These are phyloP conservation scores for Metschnikowia gelsemii DNA, from an alignment of 805 yeast species.

Conservation along the genomic window DNA sequence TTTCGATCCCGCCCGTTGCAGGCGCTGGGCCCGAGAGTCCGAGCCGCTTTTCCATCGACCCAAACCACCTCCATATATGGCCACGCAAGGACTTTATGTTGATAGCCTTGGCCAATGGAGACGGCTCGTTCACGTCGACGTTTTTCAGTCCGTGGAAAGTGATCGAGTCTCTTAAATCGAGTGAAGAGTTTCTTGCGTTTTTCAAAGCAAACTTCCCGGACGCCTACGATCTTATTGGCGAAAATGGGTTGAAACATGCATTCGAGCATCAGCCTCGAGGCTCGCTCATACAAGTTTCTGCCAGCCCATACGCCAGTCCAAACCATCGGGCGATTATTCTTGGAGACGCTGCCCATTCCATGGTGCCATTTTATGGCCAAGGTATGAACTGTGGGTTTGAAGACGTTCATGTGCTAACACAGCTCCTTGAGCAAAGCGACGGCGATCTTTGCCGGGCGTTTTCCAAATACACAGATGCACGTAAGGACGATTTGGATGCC, in stretches of 20 bases:
- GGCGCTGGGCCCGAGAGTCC: constrained; percentile 28
- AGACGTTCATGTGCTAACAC: constrained; percentile 71
- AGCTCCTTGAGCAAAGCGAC: constrained; percentile 41
- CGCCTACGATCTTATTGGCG: constrained; percentile 68
- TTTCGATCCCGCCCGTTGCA: constrained; percentile 60
- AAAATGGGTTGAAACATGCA: constrained; percentile 47
- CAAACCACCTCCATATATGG: constrained; percentile 89
- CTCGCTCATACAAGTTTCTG: constrained; percentile 68
- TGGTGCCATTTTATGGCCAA: constrained; percentile 98
- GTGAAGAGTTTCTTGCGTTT: constrained; percentile 49
- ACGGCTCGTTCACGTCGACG: constrained; percentile 87
- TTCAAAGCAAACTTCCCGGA: constrained; percentile 68
- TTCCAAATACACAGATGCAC: constrained; percentile 47
- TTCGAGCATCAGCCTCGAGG: constrained; percentile 68
- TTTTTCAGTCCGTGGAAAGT: constrained; percentile 79
- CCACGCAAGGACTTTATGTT: constrained; percentile 85
- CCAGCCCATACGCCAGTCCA: constrained; percentile 65
- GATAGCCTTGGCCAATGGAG: constrained; percentile 82
- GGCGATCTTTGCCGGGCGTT: constrained; percentile 51
- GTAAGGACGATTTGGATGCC: constrained; percentile 70
- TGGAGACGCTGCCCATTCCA: constrained; percentile 95
- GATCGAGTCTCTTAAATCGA: constrained; percentile 51
- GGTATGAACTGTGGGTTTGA: constrained; percentile 97
- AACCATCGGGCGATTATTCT: constrained; percentile 62
- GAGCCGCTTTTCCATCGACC: constrained; percentile 51